These are phyloP conservation scores for Teratosphaeria gauchensis DNA, from an alignment of 2,329 filamentous ascomycete genomes.

Conservation along the genomic window DNA sequence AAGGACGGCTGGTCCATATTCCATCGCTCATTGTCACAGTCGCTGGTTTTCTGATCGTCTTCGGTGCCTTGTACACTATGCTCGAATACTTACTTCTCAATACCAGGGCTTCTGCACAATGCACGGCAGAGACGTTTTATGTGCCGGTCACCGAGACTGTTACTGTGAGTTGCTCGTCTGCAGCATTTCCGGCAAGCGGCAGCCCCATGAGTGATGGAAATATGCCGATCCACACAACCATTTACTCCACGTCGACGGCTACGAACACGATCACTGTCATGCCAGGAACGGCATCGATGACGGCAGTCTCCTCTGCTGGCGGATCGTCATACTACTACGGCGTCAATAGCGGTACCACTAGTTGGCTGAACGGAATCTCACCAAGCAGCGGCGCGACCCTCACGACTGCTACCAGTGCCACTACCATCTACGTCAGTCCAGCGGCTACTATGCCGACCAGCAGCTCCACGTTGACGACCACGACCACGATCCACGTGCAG, in stretches of 20 bases:
- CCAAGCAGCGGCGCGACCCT: slow-evolving; percentile 16
- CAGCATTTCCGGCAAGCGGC: background rate
- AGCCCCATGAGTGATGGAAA: background rate
- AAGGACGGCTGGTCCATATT: background rate
- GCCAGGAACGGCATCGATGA: slow-evolving; percentile 1
- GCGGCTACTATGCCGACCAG: slow-evolving; percentile 6
- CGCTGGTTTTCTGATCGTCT: slow-evolving; percentile 15
- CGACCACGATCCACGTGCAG: slow-evolving; percentile 5
- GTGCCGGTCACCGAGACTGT: slow-evolving; percentile 15
- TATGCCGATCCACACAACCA: slow-evolving; percentile 3
- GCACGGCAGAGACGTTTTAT: slow-evolving; percentile 15
- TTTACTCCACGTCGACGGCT: slow-evolving; percentile 9
- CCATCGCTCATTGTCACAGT: slow-evolving; percentile 6
- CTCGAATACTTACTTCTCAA: slow-evolving; percentile 20
- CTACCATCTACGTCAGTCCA: slow-evolving; percentile 12
- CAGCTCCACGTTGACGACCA: slow-evolving; percentile 9
- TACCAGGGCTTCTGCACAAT: slow-evolving; percentile 20
- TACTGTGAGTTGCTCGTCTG: background rate
- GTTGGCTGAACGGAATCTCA: slow-evolving; percentile 18
- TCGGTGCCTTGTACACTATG: slow-evolving; percentile 13
- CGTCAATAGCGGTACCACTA: slow-evolving; percentile 13
- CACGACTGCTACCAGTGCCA: slow-evolving; percentile 10
- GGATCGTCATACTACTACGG: slow-evolving; percentile 9
- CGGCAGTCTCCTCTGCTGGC: slow-evolving; percentile 2
- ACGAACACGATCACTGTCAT: slow-evolving; percentile 14